phyloP scores from a whole-genome alignment of 257 asterid species.

The Fraxinus americana region DNA sequence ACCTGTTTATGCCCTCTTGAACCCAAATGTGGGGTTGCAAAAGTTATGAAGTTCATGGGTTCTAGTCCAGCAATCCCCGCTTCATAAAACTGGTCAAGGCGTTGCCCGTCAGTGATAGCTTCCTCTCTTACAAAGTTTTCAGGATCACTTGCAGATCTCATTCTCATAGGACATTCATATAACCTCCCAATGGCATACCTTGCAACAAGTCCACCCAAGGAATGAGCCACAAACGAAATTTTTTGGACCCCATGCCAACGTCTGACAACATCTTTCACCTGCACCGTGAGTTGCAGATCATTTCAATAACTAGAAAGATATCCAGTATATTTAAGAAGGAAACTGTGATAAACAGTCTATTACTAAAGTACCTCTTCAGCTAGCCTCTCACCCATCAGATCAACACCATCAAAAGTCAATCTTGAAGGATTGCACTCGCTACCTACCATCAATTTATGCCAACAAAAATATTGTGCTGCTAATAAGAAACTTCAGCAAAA shows the following conservation, averaged over 20 bases:
- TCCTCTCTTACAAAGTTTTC: conserved; percentile 36
- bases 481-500: conserved; percentile 14
- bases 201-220: conserved; percentile 95
- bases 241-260: conserved; percentile 73
- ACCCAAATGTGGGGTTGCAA: conserved; percentile 95
- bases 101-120: conserved; percentile 26
- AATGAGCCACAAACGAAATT: conserved; percentile 91
- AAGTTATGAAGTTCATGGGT: conserved; percentile 82
- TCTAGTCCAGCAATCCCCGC: conserved; percentile 71
- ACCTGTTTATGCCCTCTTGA: conserved; percentile 89
- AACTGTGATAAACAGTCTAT: conserved; percentile 33
- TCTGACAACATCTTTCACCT: conserved; percentile 76
- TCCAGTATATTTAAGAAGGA: conserved; percentile 5
- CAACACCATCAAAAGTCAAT: conserved; percentile 94
- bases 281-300: conserved; percentile 47
- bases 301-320: conserved; percentile 20
- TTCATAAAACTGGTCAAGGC: conserved; percentile 32
- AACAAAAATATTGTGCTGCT: conserved; percentile 1
- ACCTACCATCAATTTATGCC: conserved; percentile 49
- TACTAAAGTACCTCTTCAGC: conserved; percentile 86
- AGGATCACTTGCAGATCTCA: conserved; percentile 28
- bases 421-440: conserved; percentile 77
- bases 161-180: conserved; percentile 36
- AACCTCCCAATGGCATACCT: conserved; percentile 85
- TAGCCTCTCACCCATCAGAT: conserved; percentile 87